Evolutionary conservation across 2,329 filamentous ascomycete species (phyloP).

Genomic region (Aspergillus jensenii): DNA sequence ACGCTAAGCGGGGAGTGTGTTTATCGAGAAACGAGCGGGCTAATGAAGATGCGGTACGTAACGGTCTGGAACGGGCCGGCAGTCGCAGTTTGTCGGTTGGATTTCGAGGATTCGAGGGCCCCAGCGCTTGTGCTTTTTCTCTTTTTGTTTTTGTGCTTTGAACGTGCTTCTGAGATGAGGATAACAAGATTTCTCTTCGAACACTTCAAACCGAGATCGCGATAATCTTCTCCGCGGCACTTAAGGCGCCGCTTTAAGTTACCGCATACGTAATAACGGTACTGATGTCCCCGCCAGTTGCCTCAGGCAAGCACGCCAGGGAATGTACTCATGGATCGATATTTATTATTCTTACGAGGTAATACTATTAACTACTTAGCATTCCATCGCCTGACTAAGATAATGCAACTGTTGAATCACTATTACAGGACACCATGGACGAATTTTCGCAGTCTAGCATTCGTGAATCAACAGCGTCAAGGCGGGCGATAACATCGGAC

Average conservation of each 20-base stretch:
- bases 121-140: background rate
- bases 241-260: conserved; percentile 1
- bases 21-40: background rate
- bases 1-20: conserved; percentile 7
- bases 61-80: conserved; percentile 1
- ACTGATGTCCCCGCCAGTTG: background rate
- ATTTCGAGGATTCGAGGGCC: background rate
- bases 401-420: background rate
- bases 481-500: too few relatives aligned
- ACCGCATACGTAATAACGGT: background rate
- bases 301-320: background rate
- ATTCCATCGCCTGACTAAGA: background rate
- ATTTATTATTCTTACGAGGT: too few relatives aligned
- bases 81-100: background rate
- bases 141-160: background rate
- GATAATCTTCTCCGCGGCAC: background rate
- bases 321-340: too few relatives aligned
- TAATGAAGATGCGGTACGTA: conserved; percentile 6
- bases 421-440: too few relatives aligned
- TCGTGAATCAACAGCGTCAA: too few relatives aligned
- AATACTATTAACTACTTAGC: too few relatives aligned
- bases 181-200: background rate
- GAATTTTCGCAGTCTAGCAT: too few relatives aligned
- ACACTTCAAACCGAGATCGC: background rate
- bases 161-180: background rate